phyloP scores from a whole-genome alignment of 495 filamentous ascomycete genomes.

The Amorphotheca resinae region DNA sequence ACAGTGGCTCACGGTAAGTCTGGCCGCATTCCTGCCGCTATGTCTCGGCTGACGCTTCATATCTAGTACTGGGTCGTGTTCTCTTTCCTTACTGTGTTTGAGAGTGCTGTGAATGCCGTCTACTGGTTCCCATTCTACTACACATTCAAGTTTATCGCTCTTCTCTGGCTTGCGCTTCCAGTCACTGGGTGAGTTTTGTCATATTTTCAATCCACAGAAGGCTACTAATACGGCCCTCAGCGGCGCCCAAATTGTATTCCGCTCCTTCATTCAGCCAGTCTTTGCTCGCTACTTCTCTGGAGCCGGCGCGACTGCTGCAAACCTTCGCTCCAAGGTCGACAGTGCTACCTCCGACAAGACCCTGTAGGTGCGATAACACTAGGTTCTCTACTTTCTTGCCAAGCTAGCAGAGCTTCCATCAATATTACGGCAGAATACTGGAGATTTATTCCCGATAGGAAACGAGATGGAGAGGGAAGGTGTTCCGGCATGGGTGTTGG shows the following conservation, averaged over 20 bases:
- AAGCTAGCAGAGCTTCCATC: conserved; percentile 3
- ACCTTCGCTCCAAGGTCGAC: conserved; percentile 85
- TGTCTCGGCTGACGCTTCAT: conserved; percentile 20
- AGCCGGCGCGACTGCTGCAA: conserved; percentile 64
- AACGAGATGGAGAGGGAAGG: background rate
- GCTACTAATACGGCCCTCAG: conserved; percentile 36
- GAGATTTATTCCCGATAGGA: too few relatives aligned
- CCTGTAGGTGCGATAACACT: conserved; percentile 21
- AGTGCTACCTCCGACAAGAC: conserved; percentile 48
- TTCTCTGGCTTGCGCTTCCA: conserved; percentile 95
- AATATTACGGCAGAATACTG: conserved; percentile 4
- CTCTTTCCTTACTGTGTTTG: conserved; percentile 61
- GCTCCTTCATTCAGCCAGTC: conserved; percentile 83
- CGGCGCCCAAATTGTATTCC: conserved; percentile 92
- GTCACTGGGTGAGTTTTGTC: conserved; percentile 70
- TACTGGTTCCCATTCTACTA: conserved; percentile 99
- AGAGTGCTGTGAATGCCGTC: conserved; percentile 83
- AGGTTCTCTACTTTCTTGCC: conserved; percentile 1
- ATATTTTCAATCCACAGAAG: background rate
- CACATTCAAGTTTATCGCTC: conserved; percentile 95
- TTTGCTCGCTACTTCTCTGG: conserved; percentile 79
- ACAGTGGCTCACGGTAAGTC: conserved; percentile 57
- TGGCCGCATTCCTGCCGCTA: background rate
- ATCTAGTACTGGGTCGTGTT: conserved; percentile 94
- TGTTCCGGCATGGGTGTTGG: background rate